Base-by-base conservation (phyloP, 2,329 filamentous ascomycete genomes). In the Hymenoscyphus infarciens region DNA sequence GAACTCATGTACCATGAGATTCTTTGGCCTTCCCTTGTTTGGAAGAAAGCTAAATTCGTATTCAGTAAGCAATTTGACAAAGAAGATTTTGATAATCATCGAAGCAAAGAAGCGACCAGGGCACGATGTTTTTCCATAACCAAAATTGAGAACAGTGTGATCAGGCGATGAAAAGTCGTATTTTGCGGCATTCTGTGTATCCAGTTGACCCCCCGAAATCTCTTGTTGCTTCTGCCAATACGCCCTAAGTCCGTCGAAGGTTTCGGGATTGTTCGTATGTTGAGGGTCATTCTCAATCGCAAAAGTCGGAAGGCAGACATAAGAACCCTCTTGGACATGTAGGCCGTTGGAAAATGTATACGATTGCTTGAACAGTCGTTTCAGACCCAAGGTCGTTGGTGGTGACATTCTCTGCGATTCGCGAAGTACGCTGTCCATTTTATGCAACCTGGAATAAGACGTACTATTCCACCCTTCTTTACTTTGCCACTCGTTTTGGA, bases 401-500 rank as follows among this genome's bases (percentile, higher is more conserved):
- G 57, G 57, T 16, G 16, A 27, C 15, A 52, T 59, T 52, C 57
- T 39, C 52, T 52, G 42, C 2, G 38, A 53, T 42, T 59, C 57
- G 10, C 57, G 39, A 19, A 59, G 15, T 10, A 52, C 27, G 29
- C 57, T 59, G 31, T 59, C 57, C 25, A 59, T 10, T 35, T 59
- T 59, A 27, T 35, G 6, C 7, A 59, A 35, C 52, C 52, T 52
- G 13, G 57, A 5, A n/a, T 42, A 42, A n/a, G 39, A 42, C n/a
- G 39, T 42, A n/a, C 5, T n/a, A 42, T 42, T n/a, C 39, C 39
- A 42, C 15, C 39, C 39, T 7, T 4, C 16, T 42, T 42, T n/a
- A 6, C 39, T 42, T 31, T 31, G 4, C 29, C 29, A 31, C 13
- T 16, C 6, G 39, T 42, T n/a, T 7, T 16, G 15, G 16, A 42